Evolutionary conservation across 768 basidiomycete genomes (phyloP).

Genomic region (Coprinellus micaceus): DNA sequence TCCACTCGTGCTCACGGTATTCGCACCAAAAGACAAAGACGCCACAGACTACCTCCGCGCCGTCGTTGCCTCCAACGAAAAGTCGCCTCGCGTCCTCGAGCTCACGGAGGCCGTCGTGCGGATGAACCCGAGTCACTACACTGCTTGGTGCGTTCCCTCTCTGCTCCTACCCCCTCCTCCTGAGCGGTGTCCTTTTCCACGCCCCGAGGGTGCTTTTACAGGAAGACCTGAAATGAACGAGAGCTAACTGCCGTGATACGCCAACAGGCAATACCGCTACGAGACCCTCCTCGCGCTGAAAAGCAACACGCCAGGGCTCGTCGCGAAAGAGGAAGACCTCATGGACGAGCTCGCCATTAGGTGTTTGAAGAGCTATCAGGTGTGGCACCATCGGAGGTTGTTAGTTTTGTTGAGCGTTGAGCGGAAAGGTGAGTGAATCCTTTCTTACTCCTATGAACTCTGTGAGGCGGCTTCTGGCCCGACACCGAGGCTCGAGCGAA

Average conservation of each 20-base stretch:
- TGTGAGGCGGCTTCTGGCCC: no score
- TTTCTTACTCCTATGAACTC: no score
- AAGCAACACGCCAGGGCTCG: conserved; percentile 64
- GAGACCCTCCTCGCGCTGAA: conserved; percentile 73
- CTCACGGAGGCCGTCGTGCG: conserved; percentile 88
- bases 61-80: conserved; percentile 72
- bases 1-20: no score
- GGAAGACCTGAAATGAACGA: no score
- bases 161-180: no score
- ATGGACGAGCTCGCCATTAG: conserved; percentile 85
- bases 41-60: conserved; percentile 92
- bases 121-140: conserved; percentile 94
- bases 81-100: conserved; percentile 74
- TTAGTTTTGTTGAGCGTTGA: no score
- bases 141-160: conserved; percentile 71
- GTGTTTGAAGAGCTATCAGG: conserved; percentile 94
- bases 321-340: conserved; percentile 72
- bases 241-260: background rate
- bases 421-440: no score
- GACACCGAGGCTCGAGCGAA: no score
- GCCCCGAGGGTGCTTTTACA: no score
- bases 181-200: no score
- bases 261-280: conserved; percentile 88
- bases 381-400: conserved; percentile 91
- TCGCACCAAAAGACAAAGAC: conserved; percentile 73